Percentiles rank a stretch among this genome's conserved stretches.
phyloP scores from a whole-genome alignment of 73 alveolate genomes.

The Paramecium sexaurelia region DNA sequence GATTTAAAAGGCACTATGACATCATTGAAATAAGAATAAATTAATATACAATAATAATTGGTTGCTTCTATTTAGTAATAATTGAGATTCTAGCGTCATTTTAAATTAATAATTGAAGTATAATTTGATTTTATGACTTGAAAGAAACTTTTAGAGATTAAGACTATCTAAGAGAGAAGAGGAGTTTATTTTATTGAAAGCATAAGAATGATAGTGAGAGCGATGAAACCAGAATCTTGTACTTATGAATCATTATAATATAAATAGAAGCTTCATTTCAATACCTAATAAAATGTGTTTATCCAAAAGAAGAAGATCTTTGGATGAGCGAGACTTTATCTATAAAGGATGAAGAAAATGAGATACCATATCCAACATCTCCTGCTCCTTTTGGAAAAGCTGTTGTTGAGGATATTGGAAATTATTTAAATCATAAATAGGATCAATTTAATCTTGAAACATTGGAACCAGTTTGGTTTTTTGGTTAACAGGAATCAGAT shows the following conservation, averaged over 20 bases:
- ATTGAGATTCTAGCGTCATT: not conserved
- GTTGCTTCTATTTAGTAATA: not conserved
- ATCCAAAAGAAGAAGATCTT: not conserved
- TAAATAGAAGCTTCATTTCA: not conserved
- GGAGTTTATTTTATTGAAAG: not conserved
- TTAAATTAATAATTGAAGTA: not conserved
- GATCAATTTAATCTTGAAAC: not conserved
- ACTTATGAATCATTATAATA: not conserved
- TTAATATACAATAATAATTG: not conserved
- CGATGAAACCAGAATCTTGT: slow-evolving; percentile 1
- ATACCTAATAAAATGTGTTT: not conserved
- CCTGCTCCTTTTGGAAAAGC: slow-evolving; percentile 8
- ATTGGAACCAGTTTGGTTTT: slow-evolving; percentile 18
- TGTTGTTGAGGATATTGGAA: not conserved
- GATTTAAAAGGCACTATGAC: not conserved
- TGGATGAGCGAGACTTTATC: not conserved
- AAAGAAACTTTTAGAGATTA: not conserved
- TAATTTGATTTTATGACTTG: not conserved
- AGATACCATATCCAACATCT: not conserved
- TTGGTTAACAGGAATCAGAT: not conserved
- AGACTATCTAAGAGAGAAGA: not conserved
- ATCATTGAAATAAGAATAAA: not conserved
- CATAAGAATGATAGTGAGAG: not conserved
- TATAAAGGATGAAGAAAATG: not conserved
- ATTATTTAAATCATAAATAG: not conserved